phyloP scores from a whole-genome alignment of 768 basidiomycete genomes.

The Trametes elegans region DNA sequence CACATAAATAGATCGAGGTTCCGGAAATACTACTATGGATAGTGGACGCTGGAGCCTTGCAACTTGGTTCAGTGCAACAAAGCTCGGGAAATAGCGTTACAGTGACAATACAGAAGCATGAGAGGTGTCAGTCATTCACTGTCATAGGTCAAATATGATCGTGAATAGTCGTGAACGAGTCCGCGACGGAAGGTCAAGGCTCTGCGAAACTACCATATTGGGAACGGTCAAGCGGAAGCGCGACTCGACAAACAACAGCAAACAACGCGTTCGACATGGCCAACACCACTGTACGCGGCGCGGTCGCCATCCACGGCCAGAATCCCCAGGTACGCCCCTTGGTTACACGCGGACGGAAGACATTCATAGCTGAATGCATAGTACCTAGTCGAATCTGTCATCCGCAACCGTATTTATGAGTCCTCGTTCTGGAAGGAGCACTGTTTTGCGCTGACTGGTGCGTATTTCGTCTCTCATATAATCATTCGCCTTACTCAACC shows the following conservation, averaged over 20 bases:
- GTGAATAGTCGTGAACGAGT: too few relatives aligned
- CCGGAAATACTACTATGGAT: too few relatives aligned
- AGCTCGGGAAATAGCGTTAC: too few relatives aligned
- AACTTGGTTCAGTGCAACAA: too few relatives aligned
- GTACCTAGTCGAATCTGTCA: conserved; percentile 95
- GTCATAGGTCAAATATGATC: too few relatives aligned
- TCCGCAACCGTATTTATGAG: conserved; percentile 95
- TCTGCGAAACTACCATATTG: neutral
- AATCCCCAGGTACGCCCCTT: conserved; percentile 81
- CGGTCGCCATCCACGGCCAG: conserved; percentile 89
- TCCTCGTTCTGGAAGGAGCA: conserved; percentile 97
- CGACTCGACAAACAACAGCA: conserved; percentile 17
- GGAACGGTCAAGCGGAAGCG: neutral
- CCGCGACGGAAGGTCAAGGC: neutral
- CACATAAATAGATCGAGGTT: too few relatives aligned
- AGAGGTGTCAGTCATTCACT: too few relatives aligned
- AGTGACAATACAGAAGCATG: too few relatives aligned
- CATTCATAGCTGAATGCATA: conserved; percentile 36
- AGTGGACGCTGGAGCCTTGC: too few relatives aligned
- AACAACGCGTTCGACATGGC: conserved; percentile 58
- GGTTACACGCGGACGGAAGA: neutral
- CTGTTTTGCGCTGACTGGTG: conserved; percentile 94
- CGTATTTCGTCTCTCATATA: conserved; percentile 20
- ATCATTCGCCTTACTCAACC: conserved; percentile 6
- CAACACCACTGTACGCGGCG: conserved; percentile 88